Base-by-base conservation (phyloP, 805 yeast species). In the Cyberlindnera xishuangbannaensis region DNA sequence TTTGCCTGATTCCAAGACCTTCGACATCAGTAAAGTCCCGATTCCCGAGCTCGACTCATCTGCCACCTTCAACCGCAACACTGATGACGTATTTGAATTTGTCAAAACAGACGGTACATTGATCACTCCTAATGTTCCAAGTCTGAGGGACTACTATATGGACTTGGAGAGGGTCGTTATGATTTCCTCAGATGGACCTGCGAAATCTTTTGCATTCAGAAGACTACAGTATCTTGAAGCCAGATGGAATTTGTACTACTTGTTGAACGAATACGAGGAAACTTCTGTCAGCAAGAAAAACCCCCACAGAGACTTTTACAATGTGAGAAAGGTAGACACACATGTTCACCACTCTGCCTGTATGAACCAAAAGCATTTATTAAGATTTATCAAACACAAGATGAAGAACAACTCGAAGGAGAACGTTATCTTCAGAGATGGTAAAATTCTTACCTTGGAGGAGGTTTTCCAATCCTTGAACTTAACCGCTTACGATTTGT, bases 311-410 rank as follows among this genome's bases (percentile, higher is more conserved):
- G 99, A 90, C 59, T 92, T 90, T 55, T 90, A 90, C 63, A 90
- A 90, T 52, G 95, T 87, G 27, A 76, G 97, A 63, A 90, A 90
- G 57, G 97, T 92, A 24, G 98, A 90, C 55, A 92, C 97, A 14
- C 99, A 92, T 68, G 95, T 92, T 49, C 99, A 92, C 58, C 98
- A 94, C 58, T 84, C 96, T 8, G 99, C 99, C 9, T 88, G 97
- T 59, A 94, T 94, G 97, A 94, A 94, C 53, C 98, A 92, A 62
- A 92, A 92, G 61, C 99, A 92, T 63, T 65, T 92, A 50, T 67
- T 92, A 45, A 79, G 99, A 50, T 92, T 85, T 58, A 92, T 92
- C 59, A 92, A 92, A 61, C 85, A 87, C 56, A 92, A 92, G 63
- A 78, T 92, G 61, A 86, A 90, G 63, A 83, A 85, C 39, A 64